phyloP scores from a whole-genome alignment of 1,284 basidiomycete genomes.

The Ustilago trichophora region DNA sequence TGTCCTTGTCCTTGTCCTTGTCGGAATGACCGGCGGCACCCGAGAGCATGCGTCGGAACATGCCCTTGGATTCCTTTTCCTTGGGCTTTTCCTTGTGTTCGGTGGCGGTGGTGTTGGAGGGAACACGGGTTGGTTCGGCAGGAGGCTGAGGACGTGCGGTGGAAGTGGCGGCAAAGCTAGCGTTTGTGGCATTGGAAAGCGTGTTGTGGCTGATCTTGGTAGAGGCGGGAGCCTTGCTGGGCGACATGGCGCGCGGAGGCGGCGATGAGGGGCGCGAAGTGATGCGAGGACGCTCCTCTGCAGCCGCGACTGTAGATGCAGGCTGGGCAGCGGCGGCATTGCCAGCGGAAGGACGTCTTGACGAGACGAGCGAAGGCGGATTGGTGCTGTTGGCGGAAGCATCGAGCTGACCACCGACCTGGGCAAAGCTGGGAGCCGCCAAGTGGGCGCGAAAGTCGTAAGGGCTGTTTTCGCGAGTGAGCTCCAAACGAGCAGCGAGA shows the following conservation, averaged over 20 bases:
- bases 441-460: conserved; percentile 42
- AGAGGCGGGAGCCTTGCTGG: conserved; percentile 37
- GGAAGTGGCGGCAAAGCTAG: conserved; percentile 7
- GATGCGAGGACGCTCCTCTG: conserved; percentile 2
- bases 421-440: conserved; percentile 19
- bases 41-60: conserved; percentile 63
- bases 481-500: conserved; percentile 37
- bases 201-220: conserved; percentile 51
- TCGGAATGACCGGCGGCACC: conserved; percentile 28
- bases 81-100: conserved; percentile 46
- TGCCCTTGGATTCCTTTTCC: conserved; percentile 57
- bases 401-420: conserved; percentile 17
- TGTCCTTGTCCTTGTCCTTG: conserved; percentile 26
- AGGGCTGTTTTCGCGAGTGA: conserved; percentile 54
- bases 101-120: conserved; percentile 9
- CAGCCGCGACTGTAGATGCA: conserved; percentile 6
- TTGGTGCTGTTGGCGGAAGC: conserved; percentile 21
- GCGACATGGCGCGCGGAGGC: conserved; percentile 56
- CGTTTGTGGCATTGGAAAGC: conserved; percentile 11
- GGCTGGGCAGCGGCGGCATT: conserved; percentile 1
- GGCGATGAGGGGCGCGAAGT: conserved; percentile 45
- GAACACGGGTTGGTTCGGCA: conserved; percentile 12
- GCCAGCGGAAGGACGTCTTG: conserved; percentile 29
- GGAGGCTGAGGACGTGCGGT: conserved; percentile 12
- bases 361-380: conserved; percentile 25